Percentiles rank a stretch among this genome's conserved stretches.
Conservation (phyloP, 805 yeast species). For the Suhomyces tanzawaensis region DNA sequence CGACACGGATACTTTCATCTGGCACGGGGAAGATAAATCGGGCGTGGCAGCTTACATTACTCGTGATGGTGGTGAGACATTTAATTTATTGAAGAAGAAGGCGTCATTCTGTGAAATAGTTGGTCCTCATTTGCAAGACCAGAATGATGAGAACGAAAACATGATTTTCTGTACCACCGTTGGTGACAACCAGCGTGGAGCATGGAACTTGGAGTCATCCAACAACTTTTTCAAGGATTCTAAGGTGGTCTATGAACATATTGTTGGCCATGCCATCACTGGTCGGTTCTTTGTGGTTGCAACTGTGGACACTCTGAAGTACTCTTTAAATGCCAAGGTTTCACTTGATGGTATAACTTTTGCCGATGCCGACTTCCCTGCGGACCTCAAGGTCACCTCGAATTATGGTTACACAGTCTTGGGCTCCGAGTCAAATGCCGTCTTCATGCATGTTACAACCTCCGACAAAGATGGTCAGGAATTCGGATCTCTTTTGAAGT, state of each 20-base stretch:
- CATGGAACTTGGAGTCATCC: slow-evolving; percentile 41
- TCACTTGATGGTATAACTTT: slow-evolving; percentile 75
- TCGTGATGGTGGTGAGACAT: slow-evolving; percentile 63
- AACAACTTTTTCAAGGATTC: slow-evolving; percentile 50
- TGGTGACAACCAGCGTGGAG: slow-evolving; percentile 25
- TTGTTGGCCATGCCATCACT: slow-evolving; percentile 72
- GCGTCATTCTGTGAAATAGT: slow-evolving; percentile 66
- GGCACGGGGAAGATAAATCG: slow-evolving; percentile 64
- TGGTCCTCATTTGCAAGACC: slow-evolving; percentile 47
- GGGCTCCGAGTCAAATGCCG: slow-evolving; percentile 66
- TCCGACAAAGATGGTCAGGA: slow-evolving; percentile 48
- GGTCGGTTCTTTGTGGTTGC: slow-evolving; percentile 78
- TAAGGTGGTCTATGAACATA: slow-evolving; percentile 47
- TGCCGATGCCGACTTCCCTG: slow-evolving; percentile 80
- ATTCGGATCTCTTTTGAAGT: slow-evolving; percentile 78
- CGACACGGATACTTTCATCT: slow-evolving; percentile 58
- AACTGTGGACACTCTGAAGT: slow-evolving; percentile 42
- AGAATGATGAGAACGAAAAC: slow-evolving; percentile 29
- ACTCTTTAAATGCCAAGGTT: slow-evolving; percentile 61
- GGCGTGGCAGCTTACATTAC: slow-evolving; percentile 51
- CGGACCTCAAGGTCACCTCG: slow-evolving; percentile 52
- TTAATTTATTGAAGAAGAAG: slow-evolving; percentile 51
- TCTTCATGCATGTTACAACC: slow-evolving; percentile 83
- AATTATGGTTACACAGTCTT: slow-evolving; percentile 71
- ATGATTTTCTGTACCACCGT: slow-evolving; percentile 64